phyloP scores from a whole-genome alignment of 73 alveolate genomes.

The Durusdinium trenchii region DNA sequence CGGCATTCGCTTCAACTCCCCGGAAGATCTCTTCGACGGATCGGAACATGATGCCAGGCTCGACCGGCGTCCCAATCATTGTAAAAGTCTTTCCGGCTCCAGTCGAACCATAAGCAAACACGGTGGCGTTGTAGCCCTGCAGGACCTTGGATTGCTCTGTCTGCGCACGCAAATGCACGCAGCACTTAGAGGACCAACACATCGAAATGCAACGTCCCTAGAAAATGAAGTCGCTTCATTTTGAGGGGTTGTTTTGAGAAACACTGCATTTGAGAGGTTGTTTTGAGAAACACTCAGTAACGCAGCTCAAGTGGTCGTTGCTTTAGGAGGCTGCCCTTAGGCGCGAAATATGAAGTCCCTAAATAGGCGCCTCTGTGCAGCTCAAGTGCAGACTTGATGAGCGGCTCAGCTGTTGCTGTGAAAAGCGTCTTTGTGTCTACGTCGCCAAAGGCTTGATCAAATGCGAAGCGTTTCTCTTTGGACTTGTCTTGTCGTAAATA shows the following conservation, averaged over 20 bases:
- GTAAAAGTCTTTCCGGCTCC: slow-evolving; percentile 95
- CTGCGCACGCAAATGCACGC: too few species aligned
- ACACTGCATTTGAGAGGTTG: too few species aligned
- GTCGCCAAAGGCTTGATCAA: slow-evolving; percentile 95
- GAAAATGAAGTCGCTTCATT: too few species aligned
- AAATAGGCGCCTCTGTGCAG: neutral
- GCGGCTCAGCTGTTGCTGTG: slow-evolving; percentile 86
- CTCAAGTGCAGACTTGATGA: slow-evolving; percentile 49
- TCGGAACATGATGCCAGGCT: slow-evolving; percentile 94
- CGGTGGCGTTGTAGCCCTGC: slow-evolving; percentile 95
- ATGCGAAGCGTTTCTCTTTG: slow-evolving; percentile 87
- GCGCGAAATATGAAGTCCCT: too few species aligned
- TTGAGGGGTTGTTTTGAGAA: too few species aligned
- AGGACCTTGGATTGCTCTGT: slow-evolving; percentile 83
- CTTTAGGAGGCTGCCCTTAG: too few species aligned
- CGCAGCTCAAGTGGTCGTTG: too few species aligned
- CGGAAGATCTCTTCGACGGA: slow-evolving; percentile 77
- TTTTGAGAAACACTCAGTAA: too few species aligned
- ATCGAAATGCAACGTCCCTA: neutral
- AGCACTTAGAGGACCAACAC: neutral
- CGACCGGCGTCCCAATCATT: slow-evolving; percentile 72
- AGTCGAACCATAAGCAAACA: slow-evolving; percentile 92
- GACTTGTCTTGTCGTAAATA: slow-evolving; percentile 94
- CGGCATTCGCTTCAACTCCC: slow-evolving; percentile 19
- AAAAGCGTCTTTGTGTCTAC: slow-evolving; percentile 73